Conservation (phyloP, 306 rosid genomes). For the Trifolium fragiferum region DNA sequence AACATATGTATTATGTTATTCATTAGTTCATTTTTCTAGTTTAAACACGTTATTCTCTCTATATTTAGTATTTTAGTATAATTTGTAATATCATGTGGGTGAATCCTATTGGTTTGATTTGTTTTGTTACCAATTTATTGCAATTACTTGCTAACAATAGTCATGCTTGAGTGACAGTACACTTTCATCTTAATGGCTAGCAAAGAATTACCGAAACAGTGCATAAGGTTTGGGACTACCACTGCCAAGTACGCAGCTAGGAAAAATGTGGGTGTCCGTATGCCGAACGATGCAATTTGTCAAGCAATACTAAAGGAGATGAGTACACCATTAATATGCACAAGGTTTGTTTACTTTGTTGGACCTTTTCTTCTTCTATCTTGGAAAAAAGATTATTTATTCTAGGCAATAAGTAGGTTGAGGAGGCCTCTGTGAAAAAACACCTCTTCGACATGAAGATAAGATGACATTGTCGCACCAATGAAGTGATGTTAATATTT, state of each 20-base stretch:
- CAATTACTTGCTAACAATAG: conserved; percentile 36
- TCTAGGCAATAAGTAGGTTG: conserved; percentile 6
- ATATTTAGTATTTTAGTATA: neutral
- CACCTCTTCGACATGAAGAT: conserved; percentile 6
- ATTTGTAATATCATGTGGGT: neutral
- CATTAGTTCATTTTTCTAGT: conserved; percentile 3
- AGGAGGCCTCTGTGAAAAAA: conserved; percentile 7
- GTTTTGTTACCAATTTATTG: conserved; percentile 32
- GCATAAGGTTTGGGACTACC: conserved; percentile 76
- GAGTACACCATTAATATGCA: conserved; percentile 83
- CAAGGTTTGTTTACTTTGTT: conserved; percentile 63
- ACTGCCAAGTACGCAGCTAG: conserved; percentile 70
- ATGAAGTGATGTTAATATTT: conserved; percentile 14
- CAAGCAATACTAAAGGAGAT: conserved; percentile 78
- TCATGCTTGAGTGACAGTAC: conserved; percentile 67
- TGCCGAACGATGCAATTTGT: conserved; percentile 87
- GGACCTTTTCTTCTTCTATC: conserved; percentile 7
- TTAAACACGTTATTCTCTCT: conserved; percentile 7
- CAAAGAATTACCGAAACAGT: conserved; percentile 87
- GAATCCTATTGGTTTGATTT: conserved; percentile 6
- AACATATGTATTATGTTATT: neutral
- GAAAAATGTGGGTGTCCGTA: conserved; percentile 88
- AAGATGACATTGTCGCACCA: neutral
- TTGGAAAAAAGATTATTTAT: conserved; percentile 11
- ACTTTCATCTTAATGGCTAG: conserved; percentile 92